Evolutionary conservation across 1,284 basidiomycete species (phyloP), one percentile per base, ranked within the genome.

Genomic region (Cystobasidium pallidum): DNA sequence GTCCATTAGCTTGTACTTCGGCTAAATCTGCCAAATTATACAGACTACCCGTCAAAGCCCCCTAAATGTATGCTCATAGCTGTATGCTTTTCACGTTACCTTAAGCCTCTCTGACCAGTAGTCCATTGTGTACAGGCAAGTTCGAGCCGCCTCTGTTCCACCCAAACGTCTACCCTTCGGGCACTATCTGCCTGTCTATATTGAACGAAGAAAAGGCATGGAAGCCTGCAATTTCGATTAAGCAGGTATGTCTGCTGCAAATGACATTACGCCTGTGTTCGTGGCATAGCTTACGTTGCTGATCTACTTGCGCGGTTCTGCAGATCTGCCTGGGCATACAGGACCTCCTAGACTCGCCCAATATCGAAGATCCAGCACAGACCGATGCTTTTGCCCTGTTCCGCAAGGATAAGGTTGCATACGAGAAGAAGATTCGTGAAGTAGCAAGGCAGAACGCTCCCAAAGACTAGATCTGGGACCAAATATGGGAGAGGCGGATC

Each of bases 161-260:
- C 81, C 95, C 95, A 32, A 99, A 99, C 80, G 94, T 99, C 66
- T 99, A 97, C 81, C 96, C 96, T 0, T 97, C 94, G 19, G 96
- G 96, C 30, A 99, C 96, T 24, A 94, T 99, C 63, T 99, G 96
- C 81, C 85, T 75, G 49, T 72, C 67, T 17, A 99, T 99, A 80
- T 83, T 99, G 47, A 95, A 99, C 80, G 96, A 99, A 81, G 96
- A 99, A 82, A 99, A 99, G 82, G 90, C 89, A 4, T 99, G 96
- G 96, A 98, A 98, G 81, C 94, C 96, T 11, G 91, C 94, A 1
- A 98, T 99, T 78, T 99, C 94, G 1, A 93, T 99, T 83, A 99
- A 99, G 82, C 94, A 98, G 86, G 94, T 91, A 47, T 55, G 86
- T 79, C 30, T 36, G 17, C 59, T 55, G 21, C 13, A 7, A 39